Conservation (phyloP, 441 rosid species). For the Erodium moschatum region DNA sequence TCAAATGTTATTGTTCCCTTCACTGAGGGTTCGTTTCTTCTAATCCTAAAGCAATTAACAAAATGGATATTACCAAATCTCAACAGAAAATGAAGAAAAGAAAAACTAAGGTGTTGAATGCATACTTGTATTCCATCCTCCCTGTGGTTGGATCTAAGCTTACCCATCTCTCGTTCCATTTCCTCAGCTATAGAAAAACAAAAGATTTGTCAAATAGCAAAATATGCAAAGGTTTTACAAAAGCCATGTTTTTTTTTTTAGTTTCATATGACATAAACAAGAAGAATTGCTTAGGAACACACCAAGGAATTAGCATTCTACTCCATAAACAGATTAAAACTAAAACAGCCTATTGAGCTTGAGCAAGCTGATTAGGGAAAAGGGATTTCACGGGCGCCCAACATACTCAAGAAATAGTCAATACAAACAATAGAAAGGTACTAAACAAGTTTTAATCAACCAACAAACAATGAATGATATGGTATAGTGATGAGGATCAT, state of each 20-base stretch:
- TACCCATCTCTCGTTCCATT: conserved; percentile 97
- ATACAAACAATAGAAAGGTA: too few relatives aligned
- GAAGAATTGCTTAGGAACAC: too few relatives aligned
- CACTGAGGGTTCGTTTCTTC: conserved; percentile 72
- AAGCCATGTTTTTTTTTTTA: too few relatives aligned
- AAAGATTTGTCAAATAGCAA: neutral
- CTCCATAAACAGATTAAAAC: too few relatives aligned
- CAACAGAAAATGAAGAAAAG: neutral
- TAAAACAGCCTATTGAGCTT: neutral
- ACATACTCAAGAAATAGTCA: neutral
- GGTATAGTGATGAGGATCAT: too few relatives aligned
- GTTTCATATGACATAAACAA: too few relatives aligned
- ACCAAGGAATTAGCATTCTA: too few relatives aligned
- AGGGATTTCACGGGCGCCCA: neutral
- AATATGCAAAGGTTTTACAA: neutral
- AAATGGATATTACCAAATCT: too few relatives aligned
- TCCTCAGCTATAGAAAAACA: conserved; percentile 45
- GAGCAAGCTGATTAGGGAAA: neutral
- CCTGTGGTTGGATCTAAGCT: conserved; percentile 93
- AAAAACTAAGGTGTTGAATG: neutral
- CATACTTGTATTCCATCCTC: conserved; percentile 73
- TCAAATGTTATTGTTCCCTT: conserved; percentile 73
- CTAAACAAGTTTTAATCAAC: too few relatives aligned
- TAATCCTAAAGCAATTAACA: conserved; percentile 38
- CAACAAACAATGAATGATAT: too few relatives aligned